These are phyloP conservation scores for Voacanga thouarsii DNA, from an alignment of 257 asterid species.

Conservation along the genomic window DNA sequence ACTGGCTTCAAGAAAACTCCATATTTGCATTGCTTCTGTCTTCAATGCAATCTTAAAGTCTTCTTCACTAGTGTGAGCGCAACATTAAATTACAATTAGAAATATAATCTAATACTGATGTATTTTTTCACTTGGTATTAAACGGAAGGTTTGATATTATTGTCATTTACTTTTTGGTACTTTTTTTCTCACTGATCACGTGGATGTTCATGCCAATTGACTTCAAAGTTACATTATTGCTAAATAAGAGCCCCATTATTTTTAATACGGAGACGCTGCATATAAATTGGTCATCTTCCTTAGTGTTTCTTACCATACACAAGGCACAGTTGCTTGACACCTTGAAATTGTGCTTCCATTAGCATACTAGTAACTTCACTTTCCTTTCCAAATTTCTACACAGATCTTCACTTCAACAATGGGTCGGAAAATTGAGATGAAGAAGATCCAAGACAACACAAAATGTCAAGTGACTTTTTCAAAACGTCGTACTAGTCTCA, in stretches of 20 bases:
- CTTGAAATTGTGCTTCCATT: not conserved
- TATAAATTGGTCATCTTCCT: not conserved
- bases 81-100: too few species aligned
- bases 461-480: conserved; percentile 68
- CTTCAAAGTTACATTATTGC: not conserved
- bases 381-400: not conserved
- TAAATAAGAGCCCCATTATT: not conserved
- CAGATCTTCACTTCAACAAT: conserved; percentile 11
- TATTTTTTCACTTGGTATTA: too few species aligned
- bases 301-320: too few species aligned
- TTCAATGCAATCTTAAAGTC: not conserved
- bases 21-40: too few species aligned
- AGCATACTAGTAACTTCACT: too few species aligned
- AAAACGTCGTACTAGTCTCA: conserved; percentile 49
- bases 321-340: not conserved
- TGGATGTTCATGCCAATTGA: too few species aligned
- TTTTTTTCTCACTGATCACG: too few species aligned
- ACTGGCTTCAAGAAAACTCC: not conserved
- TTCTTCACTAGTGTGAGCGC: not conserved
- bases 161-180: too few species aligned
- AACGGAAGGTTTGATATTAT: too few species aligned
- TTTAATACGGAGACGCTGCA: not conserved
- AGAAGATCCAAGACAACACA: conserved; percentile 44
- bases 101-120: too few species aligned
- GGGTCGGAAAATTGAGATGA: conserved; percentile 60